Evolutionary conservation across 2,329 filamentous ascomycete genomes (phyloP).

Genomic region (Cladophialophora exuberans): DNA sequence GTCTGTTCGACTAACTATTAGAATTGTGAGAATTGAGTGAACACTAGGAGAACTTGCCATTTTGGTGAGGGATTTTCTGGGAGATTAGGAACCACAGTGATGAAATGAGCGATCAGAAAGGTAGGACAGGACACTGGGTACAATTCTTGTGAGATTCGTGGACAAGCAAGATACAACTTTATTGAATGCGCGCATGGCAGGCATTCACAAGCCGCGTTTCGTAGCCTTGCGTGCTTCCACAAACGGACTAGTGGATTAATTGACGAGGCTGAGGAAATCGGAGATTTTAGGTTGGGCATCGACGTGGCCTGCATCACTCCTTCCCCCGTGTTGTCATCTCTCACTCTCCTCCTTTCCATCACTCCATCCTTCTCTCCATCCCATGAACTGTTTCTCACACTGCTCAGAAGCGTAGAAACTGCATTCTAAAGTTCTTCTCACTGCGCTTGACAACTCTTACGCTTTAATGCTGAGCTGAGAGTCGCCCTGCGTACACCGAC

Average conservation of each 20-base stretch:
- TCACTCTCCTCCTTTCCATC: conserved; percentile 1
- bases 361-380: no score
- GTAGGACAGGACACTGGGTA: neutral
- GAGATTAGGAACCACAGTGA: neutral
- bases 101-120: neutral
- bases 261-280: conserved; percentile 6
- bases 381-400: no score
- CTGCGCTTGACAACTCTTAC: conserved; percentile 17
- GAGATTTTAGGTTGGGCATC: no score
- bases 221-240: neutral
- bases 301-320: no score
- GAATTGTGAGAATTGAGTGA: neutral
- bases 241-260: neutral
- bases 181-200: neutral
- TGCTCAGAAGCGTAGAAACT: no score
- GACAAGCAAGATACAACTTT: neutral
- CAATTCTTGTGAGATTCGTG: neutral
- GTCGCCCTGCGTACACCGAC: conserved; percentile 18
- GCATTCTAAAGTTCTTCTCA: no score
- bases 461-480: conserved; percentile 35
- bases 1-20: conserved; percentile 62
- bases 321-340: no score
- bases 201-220: neutral
- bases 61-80: neutral
- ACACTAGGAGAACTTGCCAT: neutral